Base-by-base conservation (phyloP, 306 rosid species). In the Quercus wislizeni region DNA sequence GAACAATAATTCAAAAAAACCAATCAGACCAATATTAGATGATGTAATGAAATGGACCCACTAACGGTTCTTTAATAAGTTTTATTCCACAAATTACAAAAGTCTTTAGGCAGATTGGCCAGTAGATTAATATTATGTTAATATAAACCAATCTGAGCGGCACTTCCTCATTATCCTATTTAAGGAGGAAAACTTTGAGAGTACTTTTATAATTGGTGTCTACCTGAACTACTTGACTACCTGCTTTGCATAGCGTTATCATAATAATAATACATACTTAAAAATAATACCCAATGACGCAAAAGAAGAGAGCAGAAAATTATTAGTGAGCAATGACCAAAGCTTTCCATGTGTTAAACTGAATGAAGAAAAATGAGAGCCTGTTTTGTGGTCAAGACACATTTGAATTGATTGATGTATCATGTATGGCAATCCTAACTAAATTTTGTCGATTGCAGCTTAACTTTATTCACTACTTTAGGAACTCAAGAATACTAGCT, bases 181-280 rank as follows among this genome's bases (percentile, higher is more conserved):
- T 80, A 19, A 63, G 75, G 6, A 69, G 63, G 64, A 79, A 61
- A 62, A 71, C 13, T 19, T n/a, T 10, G n/a, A 19, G 46, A 31
- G 6, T 63, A 55, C 57, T 84, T 57, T 31, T 31, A 33, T 64
- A 69, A 74, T 82, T 46, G 58, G 77, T 81, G 46, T 41, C 69
- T 83, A 83, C 82, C 85, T 68, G 75, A 87, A 71, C 76, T 62
- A 57, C 78, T 82, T 80, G 81, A 73, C 89, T 52, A 73, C 89
- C 56, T 9, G 21, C 78, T 51, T 79, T 71, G 76, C 74, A 57
- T 76, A 69, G 73, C 80, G 61, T n/a, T 75, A 20, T 25, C 28
- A 31, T 35, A 57, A 28, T 14, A 76, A 73, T 31, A 65, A 17
- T 69, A 35, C 49, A 71, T 55, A 75, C 12, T 41, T 41, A 41